Percentiles rank a stretch among this genome's conserved stretches.
Evolutionary conservation across 2,329 filamentous ascomycete genomes (phyloP).

Genomic region (Epichloe hybrida): DNA sequence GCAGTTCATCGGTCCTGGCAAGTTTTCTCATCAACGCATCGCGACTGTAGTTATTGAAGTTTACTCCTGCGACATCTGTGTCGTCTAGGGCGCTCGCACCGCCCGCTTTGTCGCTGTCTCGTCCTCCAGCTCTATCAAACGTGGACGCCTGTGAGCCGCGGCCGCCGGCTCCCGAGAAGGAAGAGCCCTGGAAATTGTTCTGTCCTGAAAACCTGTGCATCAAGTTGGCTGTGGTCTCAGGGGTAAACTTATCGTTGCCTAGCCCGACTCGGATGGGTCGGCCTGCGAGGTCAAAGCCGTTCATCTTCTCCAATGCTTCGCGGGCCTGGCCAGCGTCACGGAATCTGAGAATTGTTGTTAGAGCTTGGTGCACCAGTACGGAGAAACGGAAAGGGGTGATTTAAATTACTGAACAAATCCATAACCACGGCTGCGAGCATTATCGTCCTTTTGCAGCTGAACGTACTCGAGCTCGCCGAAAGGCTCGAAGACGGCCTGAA

Average conservation of each 20-base stretch:
- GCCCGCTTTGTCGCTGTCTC: conserved; percentile 79
- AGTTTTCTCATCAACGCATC: conserved; percentile 98
- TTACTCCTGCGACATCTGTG: conserved; percentile 93
- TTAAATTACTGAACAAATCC: conserved; percentile 89
- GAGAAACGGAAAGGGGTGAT: background rate
- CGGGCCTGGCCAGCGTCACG: conserved; percentile 81
- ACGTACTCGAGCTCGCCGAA: conserved; percentile 97
- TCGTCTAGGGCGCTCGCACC: conserved; percentile 93
- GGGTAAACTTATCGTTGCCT: conserved; percentile 99
- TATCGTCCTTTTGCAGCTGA: conserved; percentile 87
- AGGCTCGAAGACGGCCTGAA: conserved; percentile 92
- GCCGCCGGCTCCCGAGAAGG: conserved; percentile 81
- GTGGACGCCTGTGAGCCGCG: conserved; percentile 73
- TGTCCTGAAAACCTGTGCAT: conserved; percentile 83
- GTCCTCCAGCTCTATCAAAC: conserved; percentile 81
- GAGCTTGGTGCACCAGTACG: background rate
- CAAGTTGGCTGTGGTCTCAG: conserved; percentile 86
- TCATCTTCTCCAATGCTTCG: conserved; percentile 96
- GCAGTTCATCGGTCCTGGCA: conserved; percentile 78
- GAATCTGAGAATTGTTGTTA: conserved; percentile 43
- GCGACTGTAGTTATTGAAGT: conserved; percentile 98
- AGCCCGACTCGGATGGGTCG: conserved; percentile 96
- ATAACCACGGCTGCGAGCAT: conserved; percentile 81
- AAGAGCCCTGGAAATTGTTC: conserved; percentile 73
- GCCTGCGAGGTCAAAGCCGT: conserved; percentile 94